Evolutionary conservation across 1,139 yeast genomes (phyloP).

Genomic region (Keqinozyma sinolaborantium): DNA sequence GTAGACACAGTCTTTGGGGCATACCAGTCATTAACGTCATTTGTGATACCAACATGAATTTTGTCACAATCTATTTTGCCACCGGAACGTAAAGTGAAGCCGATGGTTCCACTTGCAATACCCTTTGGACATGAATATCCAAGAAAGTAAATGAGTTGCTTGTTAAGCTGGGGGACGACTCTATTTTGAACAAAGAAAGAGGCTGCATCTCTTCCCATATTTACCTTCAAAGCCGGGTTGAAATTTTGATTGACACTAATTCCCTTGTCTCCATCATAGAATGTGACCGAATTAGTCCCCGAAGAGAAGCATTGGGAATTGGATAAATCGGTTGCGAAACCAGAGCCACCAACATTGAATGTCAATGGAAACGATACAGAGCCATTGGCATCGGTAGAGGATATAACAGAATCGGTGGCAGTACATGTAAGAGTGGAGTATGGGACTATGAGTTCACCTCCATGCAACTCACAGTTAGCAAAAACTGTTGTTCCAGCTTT

Average conservation of each 20-base stretch:
- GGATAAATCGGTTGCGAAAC: slow-evolving; percentile 16
- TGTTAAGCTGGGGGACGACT: slow-evolving; percentile 15
- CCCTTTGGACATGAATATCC: slow-evolving; percentile 24
- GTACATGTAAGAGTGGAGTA: slow-evolving; percentile 24
- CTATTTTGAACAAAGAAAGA: slow-evolving; percentile 1
- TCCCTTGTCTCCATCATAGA: slow-evolving; percentile 24
- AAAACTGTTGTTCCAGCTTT: slow-evolving; percentile 13
- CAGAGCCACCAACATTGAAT: slow-evolving; percentile 25
- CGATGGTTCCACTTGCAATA: slow-evolving; percentile 20
- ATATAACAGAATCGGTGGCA: slow-evolving; percentile 11
- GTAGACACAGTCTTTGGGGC: slow-evolving; percentile 11
- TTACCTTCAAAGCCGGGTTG: no score
- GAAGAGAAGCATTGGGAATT: slow-evolving; percentile 13
- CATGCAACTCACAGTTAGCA: slow-evolving; percentile 23
- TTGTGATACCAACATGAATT: slow-evolving; percentile 18
- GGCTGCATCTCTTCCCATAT: slow-evolving; percentile 9
- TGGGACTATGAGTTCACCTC: slow-evolving; percentile 21
- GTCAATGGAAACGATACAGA: slow-evolving; percentile 21
- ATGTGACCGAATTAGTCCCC: slow-evolving; percentile 25
- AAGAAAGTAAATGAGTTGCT: slow-evolving; percentile 13
- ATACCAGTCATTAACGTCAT: slow-evolving; percentile 19
- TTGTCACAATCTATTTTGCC: slow-evolving; percentile 18
- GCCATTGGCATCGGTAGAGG: slow-evolving; percentile 17
- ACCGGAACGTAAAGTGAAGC: slow-evolving; percentile 10
- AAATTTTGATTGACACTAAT: no score